Base-by-base conservation (phyloP, 2,329 filamentous ascomycete genomes). In the Podosphaera xanthii region DNA sequence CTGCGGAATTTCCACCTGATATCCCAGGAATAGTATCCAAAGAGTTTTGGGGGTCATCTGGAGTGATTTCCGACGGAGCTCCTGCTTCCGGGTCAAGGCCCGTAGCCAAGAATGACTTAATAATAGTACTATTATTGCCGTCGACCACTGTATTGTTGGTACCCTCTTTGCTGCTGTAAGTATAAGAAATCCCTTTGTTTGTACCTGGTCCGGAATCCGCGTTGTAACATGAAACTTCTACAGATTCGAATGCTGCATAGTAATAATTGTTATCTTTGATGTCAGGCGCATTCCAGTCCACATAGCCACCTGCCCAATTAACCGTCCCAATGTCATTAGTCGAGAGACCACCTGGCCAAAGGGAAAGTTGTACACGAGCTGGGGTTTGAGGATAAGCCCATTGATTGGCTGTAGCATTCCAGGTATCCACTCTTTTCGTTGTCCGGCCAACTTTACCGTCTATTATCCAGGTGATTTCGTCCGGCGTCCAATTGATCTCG, bases 331-430 rank as follows among this genome's bases (percentile, higher is more conserved):
- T 69, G 48, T 80, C 84, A 71, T 96, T 96, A 68, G 77, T 77
- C 8, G 81, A 72, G 54, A 86, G 79, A 69, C 92, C 92, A 67
- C 87, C 92, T 48, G 92, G 92, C 92, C 92, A 98, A 68, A 98
- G 82, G 14, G 92, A 97, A 57, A 98, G 78, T 75, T 96, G 88
- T 58, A 98, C 80, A 65, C 91, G 87, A 14, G 90, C 74, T 3
- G 92, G 92, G 0, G 90, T 94, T 74, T 97, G 92, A 5, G 92
- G 92, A 75, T 80, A 98, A 67, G 85, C 76, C 77, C 83, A 98
- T 71, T 83, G 82, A 71, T 90, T 84, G 60, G 81, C 73, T 5
- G 87, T 94, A 10, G 76, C 73, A 73, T 98, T 96, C 82, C 84
- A 97, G 10, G 92, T 97, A 44, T 88, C 80, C 14, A 78, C 76